Evolutionary conservation across 1,139 yeast species (phyloP).

Genomic region (Lizanozyma gosingica): DNA sequence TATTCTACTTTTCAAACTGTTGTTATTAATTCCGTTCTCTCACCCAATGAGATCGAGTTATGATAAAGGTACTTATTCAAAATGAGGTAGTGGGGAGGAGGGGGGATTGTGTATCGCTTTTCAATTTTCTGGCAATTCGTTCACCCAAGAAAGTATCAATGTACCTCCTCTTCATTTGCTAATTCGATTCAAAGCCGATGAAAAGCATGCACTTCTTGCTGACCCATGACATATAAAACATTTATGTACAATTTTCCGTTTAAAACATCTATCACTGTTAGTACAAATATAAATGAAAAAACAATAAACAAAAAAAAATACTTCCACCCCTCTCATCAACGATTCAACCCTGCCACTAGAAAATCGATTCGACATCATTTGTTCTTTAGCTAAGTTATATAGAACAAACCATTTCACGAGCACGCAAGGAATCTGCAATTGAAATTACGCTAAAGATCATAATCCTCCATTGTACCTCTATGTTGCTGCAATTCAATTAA

Average conservation of each 20-base stretch:
- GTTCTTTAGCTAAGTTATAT: neutral
- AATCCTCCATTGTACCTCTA: conserved; percentile 36
- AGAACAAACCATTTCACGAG: neutral
- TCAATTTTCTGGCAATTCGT: conserved; percentile 1
- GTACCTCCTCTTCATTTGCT: conserved; percentile 1
- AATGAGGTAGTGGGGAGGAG: conserved; percentile 2
- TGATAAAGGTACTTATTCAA: conserved; percentile 1
- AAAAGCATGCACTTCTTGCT: conserved; percentile 3
- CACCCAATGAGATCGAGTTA: conserved; percentile 3
- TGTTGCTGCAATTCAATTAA: conserved; percentile 52
- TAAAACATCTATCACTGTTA: too few species aligned
- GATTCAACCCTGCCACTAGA: neutral
- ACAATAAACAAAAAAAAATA: neutral
- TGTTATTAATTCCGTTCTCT: conserved; percentile 4
- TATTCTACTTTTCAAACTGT: conserved; percentile 2
- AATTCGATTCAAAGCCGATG: conserved; percentile 1
- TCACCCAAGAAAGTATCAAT: neutral
- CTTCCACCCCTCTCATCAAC: neutral
- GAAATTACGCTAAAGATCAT: conserved; percentile 2
- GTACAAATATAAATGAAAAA: conserved; percentile 1
- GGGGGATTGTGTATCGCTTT: too few species aligned
- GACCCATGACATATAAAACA: neutral
- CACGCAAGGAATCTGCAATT: conserved; percentile 1
- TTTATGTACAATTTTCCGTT: neutral
- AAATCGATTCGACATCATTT: neutral